Base-by-base conservation (phyloP, 768 basidiomycete genomes). In the Hygrocybe punicea region DNA sequence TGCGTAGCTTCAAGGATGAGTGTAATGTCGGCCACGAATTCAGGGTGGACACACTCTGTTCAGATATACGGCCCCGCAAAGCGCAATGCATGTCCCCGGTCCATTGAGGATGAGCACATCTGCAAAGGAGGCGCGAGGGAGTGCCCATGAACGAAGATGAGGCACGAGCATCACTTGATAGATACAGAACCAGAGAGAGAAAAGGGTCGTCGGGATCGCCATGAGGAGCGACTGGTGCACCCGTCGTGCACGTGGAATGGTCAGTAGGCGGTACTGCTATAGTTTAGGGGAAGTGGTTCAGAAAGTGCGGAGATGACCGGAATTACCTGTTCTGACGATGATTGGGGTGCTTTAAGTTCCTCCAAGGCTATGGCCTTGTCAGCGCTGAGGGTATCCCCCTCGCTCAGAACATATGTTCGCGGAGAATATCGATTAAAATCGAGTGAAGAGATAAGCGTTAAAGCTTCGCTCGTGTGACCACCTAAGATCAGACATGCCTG, bases 41-140 rank as follows among this genome's bases (percentile, higher is more conserved):
- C 56, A 40, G 25, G 39, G 34, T 52, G 44, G 42, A 65, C 83
- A 62, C 67, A 91, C 93, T 70, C 82, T 84, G 62, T 87, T 87
- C 42, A 92, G 56, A 66, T 84, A 86, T 13, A 84, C 80, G 1
- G 89, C 84, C 14, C 81, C 57, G 57, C 88, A 91, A 6, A 98
- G 77, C 5, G 87, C 75, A 34, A 95, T 84, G 67, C 92, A 95
- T 6, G 96, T 98, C 14, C 97, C 96, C 0, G 97, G 97, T 1
- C 97, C 97, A 69, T 98, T 98, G 25, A 98, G 71, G 51, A 99
- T 73, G 49, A 99, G 76, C 25, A 92, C 73, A 56, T 98, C 93
- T 24, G 85, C 81, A 64, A 85, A 84, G 3, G 36, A 51, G 35
- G 60, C 16, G 55, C 36, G 47, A 45, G 14, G 50, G 51, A 48